A percentile compares a stretch with the other conserved stretches of the same genome.
Conservation (phyloP, 805 yeast genomes). For the Huiozyma naganishii region DNA sequence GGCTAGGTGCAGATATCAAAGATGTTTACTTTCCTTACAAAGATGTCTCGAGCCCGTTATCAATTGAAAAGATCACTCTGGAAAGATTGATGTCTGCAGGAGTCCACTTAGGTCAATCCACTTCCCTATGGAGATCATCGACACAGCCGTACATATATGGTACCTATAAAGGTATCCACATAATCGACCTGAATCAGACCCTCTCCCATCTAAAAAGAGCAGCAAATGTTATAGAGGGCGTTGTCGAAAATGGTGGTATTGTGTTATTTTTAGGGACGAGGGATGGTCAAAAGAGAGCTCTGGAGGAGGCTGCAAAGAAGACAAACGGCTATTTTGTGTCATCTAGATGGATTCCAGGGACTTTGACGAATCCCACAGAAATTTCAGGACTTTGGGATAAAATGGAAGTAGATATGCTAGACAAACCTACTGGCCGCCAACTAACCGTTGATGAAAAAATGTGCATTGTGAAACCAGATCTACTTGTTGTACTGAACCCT, state of each 20-base stretch:
- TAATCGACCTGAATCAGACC: conserved; percentile 84
- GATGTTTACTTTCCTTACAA: conserved; percentile 61
- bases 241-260: conserved; percentile 76
- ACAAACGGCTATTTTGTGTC: conserved; percentile 72
- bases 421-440: conserved; percentile 51
- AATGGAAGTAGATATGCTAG: conserved; percentile 67
- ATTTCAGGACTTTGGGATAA: conserved; percentile 50
- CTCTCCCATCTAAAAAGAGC: conserved; percentile 67
- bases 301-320: conserved; percentile 71
- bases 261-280: conserved; percentile 78
- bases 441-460: conserved; percentile 40
- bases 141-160: conserved; percentile 86
- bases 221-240: conserved; percentile 70
- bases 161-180: conserved; percentile 78
- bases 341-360: conserved; percentile 89
- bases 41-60: conserved; percentile 50
- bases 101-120: conserved; percentile 91
- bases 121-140: conserved; percentile 61
- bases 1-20: conserved; percentile 51
- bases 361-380: conserved; percentile 73
- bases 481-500: conserved; percentile 79
- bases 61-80: conserved; percentile 48
- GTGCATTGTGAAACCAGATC: conserved; percentile 71
- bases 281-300: conserved; percentile 61
- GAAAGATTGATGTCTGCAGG: conserved; percentile 80